Evolutionary conservation across 805 yeast species (phyloP).

Genomic region (Schizosaccharomyces lindneri): DNA sequence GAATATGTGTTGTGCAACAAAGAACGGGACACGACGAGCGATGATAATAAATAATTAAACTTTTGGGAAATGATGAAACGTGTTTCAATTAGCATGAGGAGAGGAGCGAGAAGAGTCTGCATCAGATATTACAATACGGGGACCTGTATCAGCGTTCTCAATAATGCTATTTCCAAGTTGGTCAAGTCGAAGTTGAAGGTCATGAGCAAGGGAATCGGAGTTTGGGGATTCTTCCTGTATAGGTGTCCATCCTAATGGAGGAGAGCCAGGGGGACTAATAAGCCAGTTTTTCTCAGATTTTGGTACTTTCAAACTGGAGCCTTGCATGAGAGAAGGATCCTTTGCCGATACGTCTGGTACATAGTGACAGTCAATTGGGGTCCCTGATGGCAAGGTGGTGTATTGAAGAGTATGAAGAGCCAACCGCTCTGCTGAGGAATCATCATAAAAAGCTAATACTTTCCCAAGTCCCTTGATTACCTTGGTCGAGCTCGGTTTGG

Average conservation of each 20-base stretch:
- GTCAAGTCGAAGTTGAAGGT: background rate
- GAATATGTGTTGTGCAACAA: no score
- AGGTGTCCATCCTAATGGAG: conserved; percentile 11
- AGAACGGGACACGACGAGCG: no score
- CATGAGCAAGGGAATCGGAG: background rate
- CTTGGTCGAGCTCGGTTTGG: background rate
- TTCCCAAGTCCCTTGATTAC: background rate
- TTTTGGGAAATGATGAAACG: no score
- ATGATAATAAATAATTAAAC: no score
- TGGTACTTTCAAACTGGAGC: conserved; percentile 4
- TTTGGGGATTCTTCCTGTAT: conserved; percentile 10
- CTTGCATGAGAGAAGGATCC: no score
- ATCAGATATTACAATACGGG: background rate
- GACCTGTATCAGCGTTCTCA: background rate
- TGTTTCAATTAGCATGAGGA: background rate
- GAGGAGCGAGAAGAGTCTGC: background rate
- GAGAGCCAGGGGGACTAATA: conserved; percentile 12
- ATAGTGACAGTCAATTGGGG: background rate
- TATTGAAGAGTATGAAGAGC: background rate
- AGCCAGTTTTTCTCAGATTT: conserved; percentile 8
- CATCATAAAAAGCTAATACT: background rate
- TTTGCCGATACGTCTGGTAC: background rate
- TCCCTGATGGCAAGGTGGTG: background rate
- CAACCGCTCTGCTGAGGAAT: background rate
- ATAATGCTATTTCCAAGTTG: background rate